A percentile compares a stretch with the other conserved stretches of the same genome.
phyloP scores from a whole-genome alignment of 495 filamentous ascomycete species.

The Aspergillus leporis region DNA sequence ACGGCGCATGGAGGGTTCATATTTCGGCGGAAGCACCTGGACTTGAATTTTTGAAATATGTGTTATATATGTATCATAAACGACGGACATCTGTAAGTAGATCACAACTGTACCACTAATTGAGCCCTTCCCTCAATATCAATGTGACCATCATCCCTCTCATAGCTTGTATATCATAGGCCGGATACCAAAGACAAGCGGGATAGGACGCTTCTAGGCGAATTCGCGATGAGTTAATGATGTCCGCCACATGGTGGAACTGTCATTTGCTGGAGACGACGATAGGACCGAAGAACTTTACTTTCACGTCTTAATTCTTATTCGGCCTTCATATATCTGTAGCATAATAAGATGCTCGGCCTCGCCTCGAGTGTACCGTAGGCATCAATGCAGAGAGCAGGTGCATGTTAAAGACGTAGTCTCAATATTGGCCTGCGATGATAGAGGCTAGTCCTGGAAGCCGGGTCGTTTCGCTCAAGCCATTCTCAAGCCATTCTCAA shows the following conservation, averaged over 20 bases:
- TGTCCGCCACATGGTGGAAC: background rate
- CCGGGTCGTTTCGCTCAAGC: background rate
- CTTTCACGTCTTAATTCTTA: background rate
- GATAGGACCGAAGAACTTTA: background rate
- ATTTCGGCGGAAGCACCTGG: background rate
- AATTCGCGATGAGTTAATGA: background rate
- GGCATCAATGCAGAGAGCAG: background rate
- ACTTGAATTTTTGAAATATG: conserved; percentile 11
- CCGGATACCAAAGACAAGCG: background rate
- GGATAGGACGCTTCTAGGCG: background rate
- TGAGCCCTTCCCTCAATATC: conserved; percentile 23
- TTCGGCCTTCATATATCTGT: background rate
- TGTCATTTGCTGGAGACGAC: background rate
- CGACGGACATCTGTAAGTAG: conserved; percentile 12
- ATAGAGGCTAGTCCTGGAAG: background rate
- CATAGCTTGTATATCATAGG: background rate
- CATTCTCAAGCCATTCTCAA: no score
- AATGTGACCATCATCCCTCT: conserved; percentile 1
- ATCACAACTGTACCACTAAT: conserved; percentile 15
- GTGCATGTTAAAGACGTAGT: background rate
- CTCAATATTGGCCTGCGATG: background rate
- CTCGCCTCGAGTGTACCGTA: background rate
- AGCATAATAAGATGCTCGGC: no score
- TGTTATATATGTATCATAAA: conserved; percentile 25
- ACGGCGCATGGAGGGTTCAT: conserved; percentile 3